phyloP scores from a whole-genome alignment of 441 rosid genomes.

The Manihot esculenta region DNA sequence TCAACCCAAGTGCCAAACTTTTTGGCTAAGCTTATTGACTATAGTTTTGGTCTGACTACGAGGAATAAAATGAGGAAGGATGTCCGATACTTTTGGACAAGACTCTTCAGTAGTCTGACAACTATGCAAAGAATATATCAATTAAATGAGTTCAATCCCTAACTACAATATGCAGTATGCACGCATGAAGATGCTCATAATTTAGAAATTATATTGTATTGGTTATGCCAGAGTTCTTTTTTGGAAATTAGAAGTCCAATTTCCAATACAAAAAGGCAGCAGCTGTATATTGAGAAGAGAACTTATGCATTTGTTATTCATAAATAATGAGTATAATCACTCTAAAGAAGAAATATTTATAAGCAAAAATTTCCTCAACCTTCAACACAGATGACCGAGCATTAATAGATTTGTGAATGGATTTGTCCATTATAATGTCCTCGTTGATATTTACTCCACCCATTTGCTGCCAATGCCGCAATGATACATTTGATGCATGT shows the following conservation, averaged over 20 bases:
- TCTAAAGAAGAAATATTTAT: slow-evolving; percentile 14
- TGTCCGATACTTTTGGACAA: neutral
- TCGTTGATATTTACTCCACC: slow-evolving; percentile 85
- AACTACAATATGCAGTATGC: neutral
- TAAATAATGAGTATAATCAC: slow-evolving; percentile 6
- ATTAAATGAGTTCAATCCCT: neutral
- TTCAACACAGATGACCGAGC: slow-evolving; percentile 89
- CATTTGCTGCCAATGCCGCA: slow-evolving; percentile 92
- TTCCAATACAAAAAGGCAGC: slow-evolving; percentile 1
- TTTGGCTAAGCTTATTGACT: neutral
- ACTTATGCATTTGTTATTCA: neutral
- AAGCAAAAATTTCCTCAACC: slow-evolving; percentile 44
- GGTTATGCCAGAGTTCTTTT: neutral
- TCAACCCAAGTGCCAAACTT: neutral
- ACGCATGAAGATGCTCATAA: neutral
- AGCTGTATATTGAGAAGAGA: slow-evolving; percentile 13
- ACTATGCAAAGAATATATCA: neutral
- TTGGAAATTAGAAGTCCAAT: neutral
- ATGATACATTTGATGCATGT: slow-evolving; percentile 76
- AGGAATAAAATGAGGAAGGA: neutral
- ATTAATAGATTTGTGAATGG: slow-evolving; percentile 77
- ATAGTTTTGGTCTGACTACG: neutral
- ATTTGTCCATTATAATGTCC: slow-evolving; percentile 77
- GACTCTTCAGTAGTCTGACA: neutral
- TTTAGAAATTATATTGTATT: neutral